Conservation (phyloP, 768 basidiomycete species). For the Suillus variegatus region DNA sequence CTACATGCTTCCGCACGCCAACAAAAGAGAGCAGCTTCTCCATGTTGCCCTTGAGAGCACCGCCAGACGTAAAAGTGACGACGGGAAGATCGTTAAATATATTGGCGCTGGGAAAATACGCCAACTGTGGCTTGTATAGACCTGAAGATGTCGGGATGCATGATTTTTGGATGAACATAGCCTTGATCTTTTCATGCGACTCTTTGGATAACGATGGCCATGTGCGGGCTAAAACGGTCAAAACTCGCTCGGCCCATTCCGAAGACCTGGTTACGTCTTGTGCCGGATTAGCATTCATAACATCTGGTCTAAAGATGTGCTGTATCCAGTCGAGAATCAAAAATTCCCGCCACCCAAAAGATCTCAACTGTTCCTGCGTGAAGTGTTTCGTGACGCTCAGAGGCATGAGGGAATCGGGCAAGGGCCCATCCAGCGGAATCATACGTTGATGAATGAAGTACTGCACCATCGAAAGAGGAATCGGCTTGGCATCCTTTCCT, state of each 20-base stretch:
- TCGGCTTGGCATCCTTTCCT: conserved; percentile 50
- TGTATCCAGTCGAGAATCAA: conserved; percentile 74
- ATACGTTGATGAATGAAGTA: conserved; percentile 70
- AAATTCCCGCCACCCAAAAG: conserved; percentile 83
- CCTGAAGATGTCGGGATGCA: conserved; percentile 60
- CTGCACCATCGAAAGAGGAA: conserved; percentile 69
- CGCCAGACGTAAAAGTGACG: conserved; percentile 67
- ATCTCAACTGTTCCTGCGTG: conserved; percentile 47
- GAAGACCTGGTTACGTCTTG: conserved; percentile 67
- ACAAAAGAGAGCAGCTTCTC: conserved; percentile 72
- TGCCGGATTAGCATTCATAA: conserved; percentile 43
- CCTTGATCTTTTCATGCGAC: conserved; percentile 43
- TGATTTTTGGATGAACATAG: conserved; percentile 42
- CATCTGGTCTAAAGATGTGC: conserved; percentile 54
- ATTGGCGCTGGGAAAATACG: conserved; percentile 85
- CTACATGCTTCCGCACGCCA: conserved; percentile 89
- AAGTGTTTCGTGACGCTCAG: conserved; percentile 64
- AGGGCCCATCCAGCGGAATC: conserved; percentile 76
- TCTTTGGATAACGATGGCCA: conserved; percentile 66
- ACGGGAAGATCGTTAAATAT: conserved; percentile 90
- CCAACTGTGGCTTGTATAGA: conserved; percentile 66
- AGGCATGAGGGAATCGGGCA: conserved; percentile 77
- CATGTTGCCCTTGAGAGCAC: conserved; percentile 61
- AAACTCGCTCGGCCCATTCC: conserved; percentile 79
- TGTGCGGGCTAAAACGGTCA: conserved; percentile 61